These are phyloP conservation scores for Termitomyces sp. DNA, from an alignment of 768 basidiomycete genomes.

Conservation along the genomic window DNA sequence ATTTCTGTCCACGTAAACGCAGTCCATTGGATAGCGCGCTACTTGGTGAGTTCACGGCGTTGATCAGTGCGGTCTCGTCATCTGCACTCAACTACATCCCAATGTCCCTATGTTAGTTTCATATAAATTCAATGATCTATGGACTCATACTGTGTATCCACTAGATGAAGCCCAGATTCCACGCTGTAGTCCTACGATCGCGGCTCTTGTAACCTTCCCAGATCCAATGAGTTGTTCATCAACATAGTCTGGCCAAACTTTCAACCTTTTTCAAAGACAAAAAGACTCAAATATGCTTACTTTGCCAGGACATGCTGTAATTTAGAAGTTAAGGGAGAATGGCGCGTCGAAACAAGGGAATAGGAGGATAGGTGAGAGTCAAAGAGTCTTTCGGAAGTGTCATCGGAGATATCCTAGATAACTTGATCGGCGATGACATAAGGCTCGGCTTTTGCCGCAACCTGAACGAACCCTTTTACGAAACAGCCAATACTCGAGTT, in stretches of 20 bases:
- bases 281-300: constrained; percentile 24
- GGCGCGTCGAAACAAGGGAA: background rate
- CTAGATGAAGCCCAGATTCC: constrained; percentile 70
- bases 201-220: constrained; percentile 70
- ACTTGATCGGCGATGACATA: constrained; percentile 12
- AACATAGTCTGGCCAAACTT: constrained; percentile 60
- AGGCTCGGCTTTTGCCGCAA: constrained; percentile 2
- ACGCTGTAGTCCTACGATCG: constrained; percentile 67
- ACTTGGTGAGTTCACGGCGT: constrained; percentile 37
- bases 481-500: too few species aligned
- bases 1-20: constrained; percentile 66
- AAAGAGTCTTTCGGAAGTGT: constrained; percentile 4
- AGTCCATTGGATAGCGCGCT: constrained; percentile 53
- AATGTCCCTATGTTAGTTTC: constrained; percentile 1
- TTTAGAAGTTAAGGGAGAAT: constrained; percentile 1
- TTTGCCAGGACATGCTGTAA: constrained; percentile 66
- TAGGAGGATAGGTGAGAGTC: constrained; percentile 3
- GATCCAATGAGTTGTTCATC: constrained; percentile 74
- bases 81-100: constrained; percentile 47
- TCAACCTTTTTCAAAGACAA: background rate
- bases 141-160: constrained; percentile 50
- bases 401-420: constrained; percentile 12
- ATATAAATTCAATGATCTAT: background rate
- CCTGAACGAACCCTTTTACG: too few species aligned
- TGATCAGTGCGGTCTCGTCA: constrained; percentile 58